phyloP scores from a whole-genome alignment of 225 moss, liverwort and hornwort genomes.

The Rhytidiadelphus loreus region DNA sequence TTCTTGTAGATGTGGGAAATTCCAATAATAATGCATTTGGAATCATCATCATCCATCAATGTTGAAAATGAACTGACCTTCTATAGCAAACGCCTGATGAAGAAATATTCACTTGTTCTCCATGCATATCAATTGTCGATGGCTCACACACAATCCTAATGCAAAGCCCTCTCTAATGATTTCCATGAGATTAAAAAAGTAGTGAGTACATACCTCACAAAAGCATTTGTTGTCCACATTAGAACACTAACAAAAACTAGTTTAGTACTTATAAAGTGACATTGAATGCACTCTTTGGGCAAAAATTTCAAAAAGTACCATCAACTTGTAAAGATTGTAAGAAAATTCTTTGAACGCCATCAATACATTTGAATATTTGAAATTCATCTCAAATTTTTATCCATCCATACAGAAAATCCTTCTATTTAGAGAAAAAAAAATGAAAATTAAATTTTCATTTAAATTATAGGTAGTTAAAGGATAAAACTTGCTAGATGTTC shows the following conservation, averaged over 20 bases:
- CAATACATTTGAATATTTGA: background rate
- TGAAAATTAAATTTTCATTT: background rate
- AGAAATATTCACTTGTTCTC: too few species aligned
- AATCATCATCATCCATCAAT: too few species aligned
- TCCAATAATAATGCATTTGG: too few species aligned
- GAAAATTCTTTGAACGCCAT: background rate
- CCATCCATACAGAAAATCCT: background rate
- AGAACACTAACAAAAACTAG: background rate
- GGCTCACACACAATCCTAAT: too few species aligned
- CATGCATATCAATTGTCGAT: too few species aligned
- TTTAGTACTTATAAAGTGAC: background rate
- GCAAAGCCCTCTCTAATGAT: too few species aligned
- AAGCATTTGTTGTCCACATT: too few species aligned
- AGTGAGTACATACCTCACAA: too few species aligned
- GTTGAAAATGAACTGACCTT: too few species aligned
- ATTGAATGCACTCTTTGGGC: background rate
- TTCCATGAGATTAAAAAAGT: too few species aligned
- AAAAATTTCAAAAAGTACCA: background rate
- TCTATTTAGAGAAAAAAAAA: background rate
- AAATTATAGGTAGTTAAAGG: background rate
- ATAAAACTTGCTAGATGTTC: background rate
- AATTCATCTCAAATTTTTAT: background rate
- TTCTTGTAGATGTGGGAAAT: too few species aligned
- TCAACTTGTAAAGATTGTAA: fast-evolving
- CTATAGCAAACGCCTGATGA: too few species aligned